These are phyloP conservation scores for Ophiostoma populinum DNA, from an alignment of 2,329 filamentous ascomycete species.

Conservation along the genomic window DNA sequence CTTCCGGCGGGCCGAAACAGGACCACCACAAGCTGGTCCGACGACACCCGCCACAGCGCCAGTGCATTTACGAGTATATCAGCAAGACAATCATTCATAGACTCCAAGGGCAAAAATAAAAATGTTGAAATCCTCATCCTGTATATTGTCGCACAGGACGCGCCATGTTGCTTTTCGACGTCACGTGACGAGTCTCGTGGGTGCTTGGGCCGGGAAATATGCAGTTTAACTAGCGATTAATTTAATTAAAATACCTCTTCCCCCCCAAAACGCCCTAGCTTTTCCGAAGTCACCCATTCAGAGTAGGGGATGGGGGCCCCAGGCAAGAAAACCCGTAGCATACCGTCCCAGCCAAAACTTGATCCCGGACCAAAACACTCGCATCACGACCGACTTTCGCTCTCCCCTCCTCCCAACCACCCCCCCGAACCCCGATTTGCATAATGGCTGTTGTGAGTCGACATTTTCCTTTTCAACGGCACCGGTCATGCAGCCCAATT, in stretches of 20 bases:
- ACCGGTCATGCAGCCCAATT: conserved; percentile 1
- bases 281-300: conserved; percentile 10
- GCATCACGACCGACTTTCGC: conserved; percentile 2
- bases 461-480: background rate
- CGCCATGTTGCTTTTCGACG: no score
- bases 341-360: conserved; percentile 7
- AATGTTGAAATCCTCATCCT: no score
- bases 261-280: conserved; percentile 10
- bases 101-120: no score
- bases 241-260: background rate
- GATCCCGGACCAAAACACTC: conserved; percentile 2
- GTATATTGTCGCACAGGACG: no score
- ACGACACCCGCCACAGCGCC: background rate
- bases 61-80: no score
- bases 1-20: conserved; percentile 8
- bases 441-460: conserved; percentile 13
- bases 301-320: conserved; percentile 5
- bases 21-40: background rate
- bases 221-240: background rate
- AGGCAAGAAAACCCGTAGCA: conserved; percentile 7
- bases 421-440: conserved; percentile 4
- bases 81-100: no score
- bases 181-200: background rate
- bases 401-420: conserved; percentile 1
- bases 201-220: background rate